Base-by-base conservation (phyloP, 768 basidiomycete species). In the Mycena olivaceomarginata region DNA sequence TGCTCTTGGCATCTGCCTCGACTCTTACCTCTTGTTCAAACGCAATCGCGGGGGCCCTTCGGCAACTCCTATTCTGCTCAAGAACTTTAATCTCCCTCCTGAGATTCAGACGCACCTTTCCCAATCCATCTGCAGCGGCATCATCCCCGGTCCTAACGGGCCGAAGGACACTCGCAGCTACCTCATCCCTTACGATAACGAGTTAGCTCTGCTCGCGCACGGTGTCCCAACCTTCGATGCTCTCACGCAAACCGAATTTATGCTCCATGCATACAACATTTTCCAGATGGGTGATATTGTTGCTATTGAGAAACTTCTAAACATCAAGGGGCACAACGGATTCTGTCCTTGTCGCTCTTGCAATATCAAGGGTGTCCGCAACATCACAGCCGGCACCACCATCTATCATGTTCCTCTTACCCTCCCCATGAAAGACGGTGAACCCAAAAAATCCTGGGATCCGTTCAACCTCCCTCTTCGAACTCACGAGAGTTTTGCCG, bases 21-120 rank as follows among this genome's bases (percentile, higher is more conserved):
- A 92, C 81, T 86, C 90, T 0, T 89, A 89, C 79, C 76, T 81
- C 0, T 84, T 87, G 8, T 89, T 86, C 78, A 86, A 85, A 64
- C 72, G 81, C 4, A 79, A 83, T 0, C 82, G 81, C 9, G 72
- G 80, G 2, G 74, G 73, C 1, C 78, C 76, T 12, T 87, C 88
- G 0, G 83, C 83, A 13, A 90, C 88, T 83, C 90, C 89, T 0
- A 74, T 91, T 9, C 74, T 91, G 18, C 15, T 89, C 0, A 83
- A 87, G 77, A 90, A 90, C 76, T 84, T 81, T 79, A 89, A 88
- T 57, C 78, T 88, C 0, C 85, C 85, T 6, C 86, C 86, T 0
- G 77, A 84, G 25, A 63, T 81, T 9, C 80, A 80, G 0, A 83
- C 80, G n/a, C 84, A 84, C 39, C 65, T 81, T 8, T 56, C 77